A percentile compares a stretch with the other conserved stretches of the same genome.
These are phyloP conservation scores for Raphanus raphanistrum DNA, from an alignment of 345 rosid genomes.

Conservation along the genomic window DNA sequence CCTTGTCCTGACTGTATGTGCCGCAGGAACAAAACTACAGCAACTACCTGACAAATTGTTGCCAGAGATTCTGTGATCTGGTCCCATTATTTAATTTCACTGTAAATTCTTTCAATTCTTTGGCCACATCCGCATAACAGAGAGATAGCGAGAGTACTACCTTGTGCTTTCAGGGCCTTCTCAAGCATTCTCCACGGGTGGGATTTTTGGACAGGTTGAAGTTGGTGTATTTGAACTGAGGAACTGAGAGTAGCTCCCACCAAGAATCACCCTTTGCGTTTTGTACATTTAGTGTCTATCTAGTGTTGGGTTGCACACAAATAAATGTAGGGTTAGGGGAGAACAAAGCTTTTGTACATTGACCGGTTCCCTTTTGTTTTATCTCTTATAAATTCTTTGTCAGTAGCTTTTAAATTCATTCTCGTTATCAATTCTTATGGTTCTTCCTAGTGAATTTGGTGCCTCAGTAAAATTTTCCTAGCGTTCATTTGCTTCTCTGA, in stretches of 20 bases:
- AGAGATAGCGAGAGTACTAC: not conserved
- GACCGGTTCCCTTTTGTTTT: not conserved
- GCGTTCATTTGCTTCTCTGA: not conserved
- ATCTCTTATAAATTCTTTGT: not conserved
- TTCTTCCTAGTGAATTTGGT: constrained; percentile 3
- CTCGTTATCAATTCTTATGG: not conserved
- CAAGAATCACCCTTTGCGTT: not conserved
- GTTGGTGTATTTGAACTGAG: constrained; percentile 25
- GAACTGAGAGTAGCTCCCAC: constrained; percentile 19
- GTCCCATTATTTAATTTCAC: constrained; percentile 21
- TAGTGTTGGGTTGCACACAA: constrained; percentile 21
- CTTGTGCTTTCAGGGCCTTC: not conserved
- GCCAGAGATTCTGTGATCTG: not conserved
- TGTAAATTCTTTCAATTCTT: constrained; percentile 35
- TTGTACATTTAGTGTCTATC: constrained; percentile 17
- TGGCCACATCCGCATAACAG: constrained; percentile 22
- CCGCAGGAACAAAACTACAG: constrained; percentile 53
- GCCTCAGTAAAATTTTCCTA: not conserved
- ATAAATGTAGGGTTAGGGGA: constrained; percentile 8
- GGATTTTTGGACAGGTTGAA: constrained; percentile 18
- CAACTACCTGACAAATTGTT: constrained; percentile 36
- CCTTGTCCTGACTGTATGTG: constrained; percentile 99
- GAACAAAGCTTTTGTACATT: constrained; percentile 30
- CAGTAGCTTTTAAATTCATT: not conserved
- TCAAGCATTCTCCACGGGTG: constrained; percentile 2